These are phyloP conservation scores for Cytospora schulzeri DNA, from an alignment of 2,329 filamentous ascomycete species.

Conservation along the genomic window DNA sequence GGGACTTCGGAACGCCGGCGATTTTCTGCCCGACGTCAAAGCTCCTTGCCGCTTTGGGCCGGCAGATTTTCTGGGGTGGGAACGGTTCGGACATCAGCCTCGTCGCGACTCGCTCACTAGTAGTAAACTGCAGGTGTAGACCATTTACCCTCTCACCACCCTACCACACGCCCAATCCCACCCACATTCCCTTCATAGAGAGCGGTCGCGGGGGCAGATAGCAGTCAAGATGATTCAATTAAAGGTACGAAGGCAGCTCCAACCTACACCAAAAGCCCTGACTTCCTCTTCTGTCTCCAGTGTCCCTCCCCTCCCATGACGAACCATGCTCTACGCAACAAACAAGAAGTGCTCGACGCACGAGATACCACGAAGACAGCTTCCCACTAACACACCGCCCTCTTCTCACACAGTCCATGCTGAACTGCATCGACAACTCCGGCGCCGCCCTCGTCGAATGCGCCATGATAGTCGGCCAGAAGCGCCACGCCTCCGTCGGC, in stretches of 20 bases:
- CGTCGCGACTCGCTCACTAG: not conserved
- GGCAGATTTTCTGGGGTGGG: slow-evolving; percentile 20
- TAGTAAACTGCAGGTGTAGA: not conserved
- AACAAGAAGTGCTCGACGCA: no score
- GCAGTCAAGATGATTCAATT: slow-evolving; percentile 81
- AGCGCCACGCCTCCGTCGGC: slow-evolving; percentile 84
- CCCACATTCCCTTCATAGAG: slow-evolving; percentile 12
- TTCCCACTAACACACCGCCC: not conserved
- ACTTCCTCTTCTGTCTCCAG: no score
- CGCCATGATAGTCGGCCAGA: slow-evolving; percentile 88
- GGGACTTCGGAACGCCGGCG: slow-evolving; percentile 11
- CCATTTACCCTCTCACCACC: not conserved
- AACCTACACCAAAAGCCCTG: no score
- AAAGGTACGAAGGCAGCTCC: slow-evolving; percentile 58
- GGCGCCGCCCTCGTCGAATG: slow-evolving; percentile 97
- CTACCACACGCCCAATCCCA: slow-evolving; percentile 9
- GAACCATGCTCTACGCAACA: not conserved
- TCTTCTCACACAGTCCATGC: slow-evolving; percentile 69
- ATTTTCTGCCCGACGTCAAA: slow-evolving; percentile 14
- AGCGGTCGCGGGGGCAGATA: slow-evolving; percentile 28
- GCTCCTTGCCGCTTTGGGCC: slow-evolving; percentile 14
- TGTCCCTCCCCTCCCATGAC: no score
- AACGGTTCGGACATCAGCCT: not conserved
- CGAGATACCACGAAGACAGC: not conserved
- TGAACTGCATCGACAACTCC: slow-evolving; percentile 99